Percentiles rank a stretch among this genome's conserved stretches.
Evolutionary conservation across 495 filamentous ascomycete species (phyloP).

Genomic region (Tuber brumale): DNA sequence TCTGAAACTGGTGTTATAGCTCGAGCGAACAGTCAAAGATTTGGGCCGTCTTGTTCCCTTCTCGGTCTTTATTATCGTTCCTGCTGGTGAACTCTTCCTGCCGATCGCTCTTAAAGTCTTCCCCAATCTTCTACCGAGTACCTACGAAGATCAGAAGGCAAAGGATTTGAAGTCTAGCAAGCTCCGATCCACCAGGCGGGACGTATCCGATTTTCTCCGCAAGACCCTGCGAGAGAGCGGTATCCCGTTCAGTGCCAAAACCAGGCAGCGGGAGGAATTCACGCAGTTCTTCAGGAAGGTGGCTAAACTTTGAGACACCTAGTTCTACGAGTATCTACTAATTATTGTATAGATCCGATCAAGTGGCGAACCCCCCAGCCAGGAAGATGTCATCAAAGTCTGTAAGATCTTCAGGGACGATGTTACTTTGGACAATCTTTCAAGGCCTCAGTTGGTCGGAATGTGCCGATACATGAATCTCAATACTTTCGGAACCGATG

Average conservation of each 20-base stretch:
- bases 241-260: constrained; percentile 69
- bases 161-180: constrained; percentile 80
- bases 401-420: constrained; percentile 99
- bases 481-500: constrained; percentile 91
- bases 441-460: constrained; percentile 86
- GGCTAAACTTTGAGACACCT: neutral
- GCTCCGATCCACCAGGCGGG: constrained; percentile 80
- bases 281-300: constrained; percentile 97
- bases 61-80: constrained; percentile 93
- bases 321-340: neutral
- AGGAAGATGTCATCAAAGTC: constrained; percentile 91
- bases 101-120: constrained; percentile 89
- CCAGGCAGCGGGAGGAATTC: constrained; percentile 88
- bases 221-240: constrained; percentile 89
- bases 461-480: constrained; percentile 99
- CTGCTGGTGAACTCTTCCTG: constrained; percentile 91
- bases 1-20: constrained; percentile 44
- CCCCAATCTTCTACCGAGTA: constrained; percentile 93
- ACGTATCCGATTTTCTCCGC: constrained; percentile 85
- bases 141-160: constrained; percentile 84
- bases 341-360: constrained; percentile 50
- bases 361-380: constrained; percentile 81
- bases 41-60: constrained; percentile 89
- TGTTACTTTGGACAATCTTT: constrained; percentile 92
- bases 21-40: constrained; percentile 88